Conservation (phyloP, 345 rosid genomes). For the Abelmoschus esculentus region DNA sequence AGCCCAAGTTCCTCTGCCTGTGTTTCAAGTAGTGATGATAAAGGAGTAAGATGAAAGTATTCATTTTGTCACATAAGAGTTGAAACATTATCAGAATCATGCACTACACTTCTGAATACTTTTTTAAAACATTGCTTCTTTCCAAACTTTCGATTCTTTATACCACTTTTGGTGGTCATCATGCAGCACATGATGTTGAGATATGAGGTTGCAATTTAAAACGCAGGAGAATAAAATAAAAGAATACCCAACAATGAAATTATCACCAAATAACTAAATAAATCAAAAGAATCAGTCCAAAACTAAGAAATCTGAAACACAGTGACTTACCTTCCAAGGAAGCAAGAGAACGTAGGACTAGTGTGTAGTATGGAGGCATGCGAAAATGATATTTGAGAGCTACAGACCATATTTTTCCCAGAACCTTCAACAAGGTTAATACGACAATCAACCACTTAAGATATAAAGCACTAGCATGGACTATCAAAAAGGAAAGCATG, state of each 20-base stretch:
- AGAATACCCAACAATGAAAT: background rate
- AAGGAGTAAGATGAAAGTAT: background rate
- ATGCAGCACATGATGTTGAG: background rate
- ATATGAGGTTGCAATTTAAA: background rate
- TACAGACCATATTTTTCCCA: slow-evolving; percentile 71
- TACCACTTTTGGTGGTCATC: background rate
- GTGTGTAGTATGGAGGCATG: slow-evolving; percentile 96
- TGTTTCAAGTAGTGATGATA: background rate
- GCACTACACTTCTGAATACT: background rate
- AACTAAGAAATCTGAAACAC: background rate
- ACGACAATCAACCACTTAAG: background rate
- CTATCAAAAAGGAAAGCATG: background rate
- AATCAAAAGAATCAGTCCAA: background rate
- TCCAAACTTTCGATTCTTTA: background rate
- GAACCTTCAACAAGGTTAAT: slow-evolving; percentile 44
- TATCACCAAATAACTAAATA: background rate
- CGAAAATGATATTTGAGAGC: slow-evolving; percentile 87
- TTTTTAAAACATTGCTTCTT: background rate
- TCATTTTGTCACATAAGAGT: background rate
- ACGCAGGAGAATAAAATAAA: background rate
- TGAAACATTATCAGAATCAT: background rate
- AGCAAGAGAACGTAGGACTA: slow-evolving; percentile 89
- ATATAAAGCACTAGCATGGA: background rate
- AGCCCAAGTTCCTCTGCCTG: background rate
- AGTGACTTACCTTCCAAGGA: slow-evolving; percentile 74